These are phyloP conservation scores for Sphagnum tenellum DNA, from an alignment of 225 moss, liverwort and hornwort species.

Conservation along the genomic window DNA sequence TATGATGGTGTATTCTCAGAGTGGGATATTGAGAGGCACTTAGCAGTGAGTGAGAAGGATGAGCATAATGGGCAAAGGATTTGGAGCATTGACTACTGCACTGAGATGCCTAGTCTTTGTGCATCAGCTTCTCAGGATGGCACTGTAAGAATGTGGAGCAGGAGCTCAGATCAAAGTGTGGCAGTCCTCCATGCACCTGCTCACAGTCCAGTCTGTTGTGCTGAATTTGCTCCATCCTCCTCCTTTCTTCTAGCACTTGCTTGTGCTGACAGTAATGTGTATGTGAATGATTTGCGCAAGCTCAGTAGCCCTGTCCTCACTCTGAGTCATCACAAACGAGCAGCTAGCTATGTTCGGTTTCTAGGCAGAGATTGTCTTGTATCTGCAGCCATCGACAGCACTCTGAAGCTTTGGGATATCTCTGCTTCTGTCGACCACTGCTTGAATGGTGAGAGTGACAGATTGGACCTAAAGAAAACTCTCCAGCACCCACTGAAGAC, in stretches of 20 bases:
- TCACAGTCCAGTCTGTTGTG: conserved; percentile 60
- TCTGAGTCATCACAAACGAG: conserved; percentile 47
- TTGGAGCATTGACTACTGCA: conserved; percentile 89
- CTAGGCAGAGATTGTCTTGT: conserved; percentile 47
- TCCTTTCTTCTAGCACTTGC: conserved; percentile 59
- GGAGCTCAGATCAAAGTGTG: conserved; percentile 46
- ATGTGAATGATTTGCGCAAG: conserved; percentile 72
- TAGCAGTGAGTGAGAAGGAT: conserved; percentile 61
- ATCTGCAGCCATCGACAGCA: conserved; percentile 78
- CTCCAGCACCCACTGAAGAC: conserved; percentile 24
- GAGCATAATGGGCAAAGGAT: conserved; percentile 73
- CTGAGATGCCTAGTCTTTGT: conserved; percentile 35
- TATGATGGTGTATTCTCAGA: conserved; percentile 82
- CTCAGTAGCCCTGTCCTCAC: conserved; percentile 25
- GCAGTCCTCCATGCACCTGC: conserved; percentile 24
- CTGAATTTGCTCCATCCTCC: conserved; percentile 59
- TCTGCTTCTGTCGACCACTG: not conserved
- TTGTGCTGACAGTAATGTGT: conserved; percentile 70
- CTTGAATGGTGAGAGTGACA: too few relatives aligned
- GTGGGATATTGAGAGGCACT: conserved; percentile 66
- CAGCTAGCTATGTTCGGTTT: conserved; percentile 81
- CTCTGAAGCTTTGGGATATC: conserved; percentile 83
- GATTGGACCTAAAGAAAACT: too few relatives aligned
- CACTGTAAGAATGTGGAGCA: conserved; percentile 65
- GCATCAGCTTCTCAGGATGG: conserved; percentile 74